Conservation (phyloP, 345 rosid species). For the Lepidium africanum region DNA sequence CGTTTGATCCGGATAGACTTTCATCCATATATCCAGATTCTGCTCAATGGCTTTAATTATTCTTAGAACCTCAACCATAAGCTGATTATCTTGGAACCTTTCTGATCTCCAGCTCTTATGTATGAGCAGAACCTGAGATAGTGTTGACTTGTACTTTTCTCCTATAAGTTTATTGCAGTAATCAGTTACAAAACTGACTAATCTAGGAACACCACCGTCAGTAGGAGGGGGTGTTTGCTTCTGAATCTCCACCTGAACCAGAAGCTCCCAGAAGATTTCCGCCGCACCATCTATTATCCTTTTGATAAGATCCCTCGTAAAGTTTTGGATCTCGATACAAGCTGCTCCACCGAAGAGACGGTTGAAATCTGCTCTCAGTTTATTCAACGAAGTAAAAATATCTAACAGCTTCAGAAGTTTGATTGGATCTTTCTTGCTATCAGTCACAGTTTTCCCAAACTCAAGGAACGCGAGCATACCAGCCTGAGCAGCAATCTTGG, state of each 20-base stretch:
- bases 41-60: conserved; percentile 64
- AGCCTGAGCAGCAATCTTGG: conserved; percentile 93
- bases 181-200: conserved; percentile 77
- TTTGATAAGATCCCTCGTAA: conserved; percentile 91
- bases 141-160: conserved; percentile 67
- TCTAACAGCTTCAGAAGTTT: conserved; percentile 91
- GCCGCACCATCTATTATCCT: conserved; percentile 81
- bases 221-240: conserved; percentile 70
- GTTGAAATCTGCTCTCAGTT: conserved; percentile 84
- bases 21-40: conserved; percentile 74
- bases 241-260: conserved; percentile 83
- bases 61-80: conserved; percentile 57
- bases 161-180: conserved; percentile 87
- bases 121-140: conserved; percentile 72
- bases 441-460: conserved; percentile 90
- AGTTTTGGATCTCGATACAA: conserved; percentile 84
- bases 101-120: conserved; percentile 94
- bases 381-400: conserved; percentile 77
- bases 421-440: conserved; percentile 88
- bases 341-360: conserved; percentile 96
- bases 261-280: conserved; percentile 95
- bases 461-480: conserved; percentile 93
- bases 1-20: conserved; percentile 59
- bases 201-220: conserved; percentile 74
- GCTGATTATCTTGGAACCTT: conserved; percentile 78